Evolutionary conservation across 495 filamentous ascomycete species (phyloP), one percentile per base, ranked within the genome.

Genomic region (Xylaria acuta): DNA sequence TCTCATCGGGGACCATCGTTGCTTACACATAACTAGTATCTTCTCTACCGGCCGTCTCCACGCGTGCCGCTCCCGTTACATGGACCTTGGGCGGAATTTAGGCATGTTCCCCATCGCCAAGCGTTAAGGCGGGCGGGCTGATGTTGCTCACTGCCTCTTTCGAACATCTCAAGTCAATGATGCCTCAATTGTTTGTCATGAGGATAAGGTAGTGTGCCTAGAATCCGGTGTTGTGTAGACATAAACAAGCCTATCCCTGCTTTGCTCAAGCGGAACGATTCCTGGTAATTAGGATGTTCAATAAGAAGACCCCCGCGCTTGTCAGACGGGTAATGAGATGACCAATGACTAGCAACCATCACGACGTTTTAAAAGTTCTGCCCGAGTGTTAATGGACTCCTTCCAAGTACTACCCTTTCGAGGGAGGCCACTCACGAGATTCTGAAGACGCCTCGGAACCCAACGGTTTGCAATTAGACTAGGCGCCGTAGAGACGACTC

Each of bases 51-150:
- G 20, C 12, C 11, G 47, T 67, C 49, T 67, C 65, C 65, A 67
- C 65, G 65, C 65, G 65, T 56, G 65, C 65, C 65, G 65, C 49
- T 67, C 65, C 64, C 45, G 30, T 43, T 40, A 16, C 49, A 67
- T 41, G 34, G 49, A 22, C 25, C 25, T 67, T 54, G 36, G 49
- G 49, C 65, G 65, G 49, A 67, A 67, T 41, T 67, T 51, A 56
- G 9, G 4, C 49, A 34, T 36, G 5, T 36, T 27, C 41, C 63
- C 65, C 49, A 43, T 56, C n/a, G 65, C 65, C 65, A 67, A 67
- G 65, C 47, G 22, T n/a, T 65, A 32, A 14, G 20, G 16, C 18
- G 25, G 63, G 25, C 65, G 49, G 36, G 65, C 65, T 67, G 65
- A 67, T 41, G 65, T 41, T n/a, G 65, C 65, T 67, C 65, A 67